Evolutionary conservation across 1,139 yeast species (phyloP), one percentile per base, ranked within the genome.

Genomic region (Saccharomycopsis hybrid): DNA sequence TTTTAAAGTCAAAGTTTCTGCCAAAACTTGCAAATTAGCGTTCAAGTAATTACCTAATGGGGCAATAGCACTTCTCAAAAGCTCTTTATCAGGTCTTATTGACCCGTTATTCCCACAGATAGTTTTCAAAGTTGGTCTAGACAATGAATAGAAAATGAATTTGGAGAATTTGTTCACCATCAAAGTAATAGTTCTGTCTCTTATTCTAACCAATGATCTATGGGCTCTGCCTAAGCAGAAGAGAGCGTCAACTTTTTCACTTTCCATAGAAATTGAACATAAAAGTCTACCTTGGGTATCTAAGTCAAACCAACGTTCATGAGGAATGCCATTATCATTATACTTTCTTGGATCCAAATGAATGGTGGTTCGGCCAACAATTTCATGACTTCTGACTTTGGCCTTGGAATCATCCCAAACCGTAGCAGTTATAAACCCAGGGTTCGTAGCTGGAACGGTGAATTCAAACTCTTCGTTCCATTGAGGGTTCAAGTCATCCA

Each of bases 401-500:
- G 72, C 56, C 13, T 36, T 35, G 25, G 72, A 73, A 48, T 79
- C 85, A 60, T 83, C 86, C 96, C 96, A 88, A 0, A 87, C 80
- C 1, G 85, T 81, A 1, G 79, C 74, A 0, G 79, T 74, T 1
- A 86, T 59, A 1, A 76, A 70, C 13, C 60, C 55, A 48, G 67
- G 60, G 32, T 62, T 60, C 2, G 67, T 59, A 0, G 64, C 63
- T 1, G 65, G 57, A 1, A 70, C 60, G 1, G 77, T 68, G 38
- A 85, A 65, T 61, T 89, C 96, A 62, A 86, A 85, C 51, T 83
- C 86, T 68, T 92, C 97, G 59, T 87, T 87, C 95, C 96, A 92
- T 29, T 76, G 79, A 0, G 97, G 97, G 58, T 81, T 81, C 37
- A 77, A 67, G 4, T 82, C 78, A 51, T 77, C 78, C 43, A 73